Percentiles rank a stretch among this genome's conserved stretches.
These are phyloP conservation scores for Periconia digitata DNA, from an alignment of 2,329 filamentous ascomycete genomes.

Conservation along the genomic window DNA sequence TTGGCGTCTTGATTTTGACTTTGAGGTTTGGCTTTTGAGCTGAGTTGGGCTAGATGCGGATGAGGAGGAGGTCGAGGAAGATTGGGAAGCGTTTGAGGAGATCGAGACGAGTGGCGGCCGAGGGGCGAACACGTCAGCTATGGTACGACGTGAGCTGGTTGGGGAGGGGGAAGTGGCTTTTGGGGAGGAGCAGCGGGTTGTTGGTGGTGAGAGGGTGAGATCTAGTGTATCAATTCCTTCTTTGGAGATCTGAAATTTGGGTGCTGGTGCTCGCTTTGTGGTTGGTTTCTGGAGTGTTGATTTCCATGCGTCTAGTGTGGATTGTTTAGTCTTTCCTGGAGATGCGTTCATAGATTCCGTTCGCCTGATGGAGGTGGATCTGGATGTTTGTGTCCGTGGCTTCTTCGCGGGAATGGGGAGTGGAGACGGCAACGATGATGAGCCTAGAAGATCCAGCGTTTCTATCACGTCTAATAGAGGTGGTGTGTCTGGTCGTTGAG, in stretches of 20 bases:
- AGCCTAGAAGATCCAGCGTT: constrained; percentile 29
- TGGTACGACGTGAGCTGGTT: constrained; percentile 7
- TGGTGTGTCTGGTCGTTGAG: constrained; percentile 21
- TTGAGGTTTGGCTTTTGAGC: constrained; percentile 1
- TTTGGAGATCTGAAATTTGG: constrained; percentile 15
- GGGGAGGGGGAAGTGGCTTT: background rate
- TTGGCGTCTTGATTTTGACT: constrained; percentile 1
- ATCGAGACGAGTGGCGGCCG: constrained; percentile 30
- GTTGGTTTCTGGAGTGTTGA: constrained; percentile 11
- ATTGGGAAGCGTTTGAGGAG: constrained; percentile 27
- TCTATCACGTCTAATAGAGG: constrained; percentile 26
- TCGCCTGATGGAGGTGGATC: constrained; percentile 5
- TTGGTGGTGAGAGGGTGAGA: constrained; percentile 30
- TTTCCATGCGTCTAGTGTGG: constrained; percentile 35
- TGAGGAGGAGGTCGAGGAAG: constrained; percentile 7
- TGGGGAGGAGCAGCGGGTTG: background rate
- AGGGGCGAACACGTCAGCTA: constrained; percentile 1
- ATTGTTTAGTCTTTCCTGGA: constrained; percentile 26
- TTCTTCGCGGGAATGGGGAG: constrained; percentile 29
- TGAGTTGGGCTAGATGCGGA: constrained; percentile 1
- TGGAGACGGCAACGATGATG: constrained; percentile 24
- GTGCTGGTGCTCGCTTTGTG: constrained; percentile 15
- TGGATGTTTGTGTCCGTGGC: constrained; percentile 14
- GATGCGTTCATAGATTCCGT: constrained; percentile 18
- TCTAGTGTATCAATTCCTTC: constrained; percentile 30